Percentiles rank a stretch among this genome's conserved stretches.
Evolutionary conservation across 192 early-diverging fungal species (phyloP).

Genomic region (Rhizophagus clarus): DNA sequence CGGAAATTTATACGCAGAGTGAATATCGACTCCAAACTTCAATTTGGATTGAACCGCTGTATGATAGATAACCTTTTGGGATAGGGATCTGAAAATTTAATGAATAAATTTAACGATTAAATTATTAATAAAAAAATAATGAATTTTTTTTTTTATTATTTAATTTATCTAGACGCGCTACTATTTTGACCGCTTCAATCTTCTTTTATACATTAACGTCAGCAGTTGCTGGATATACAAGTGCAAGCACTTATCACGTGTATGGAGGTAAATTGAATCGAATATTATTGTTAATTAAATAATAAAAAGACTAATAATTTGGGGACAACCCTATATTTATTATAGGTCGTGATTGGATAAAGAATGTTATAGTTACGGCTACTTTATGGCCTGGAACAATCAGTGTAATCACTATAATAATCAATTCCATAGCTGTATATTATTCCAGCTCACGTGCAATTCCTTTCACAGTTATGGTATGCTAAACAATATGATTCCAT

Average conservation of each 20-base stretch:
- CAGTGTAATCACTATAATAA: constrained; percentile 49
- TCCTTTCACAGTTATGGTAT: constrained; percentile 72
- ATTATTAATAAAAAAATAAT: neutral
- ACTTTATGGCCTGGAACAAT: constrained; percentile 69
- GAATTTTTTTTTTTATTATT: neutral
- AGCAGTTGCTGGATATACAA: constrained; percentile 66
- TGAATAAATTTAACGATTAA: neutral
- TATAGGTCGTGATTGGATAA: constrained; percentile 67
- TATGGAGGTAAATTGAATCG: constrained; percentile 55
- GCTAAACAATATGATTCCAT: neutral
- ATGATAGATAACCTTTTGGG: neutral
- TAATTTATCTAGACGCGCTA: constrained; percentile 47
- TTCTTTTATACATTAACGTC: constrained; percentile 80
- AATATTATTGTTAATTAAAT: neutral
- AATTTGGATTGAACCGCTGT: constrained; percentile 10
- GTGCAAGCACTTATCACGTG: constrained; percentile 64
- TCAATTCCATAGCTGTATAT: constrained; percentile 75
- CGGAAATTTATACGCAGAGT: constrained; percentile 59
- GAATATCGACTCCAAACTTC: constrained; percentile 12
- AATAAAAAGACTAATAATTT: too few relatives aligned
- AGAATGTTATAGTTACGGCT: constrained; percentile 65
- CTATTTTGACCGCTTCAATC: constrained; percentile 76
- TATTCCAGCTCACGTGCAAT: constrained; percentile 77
- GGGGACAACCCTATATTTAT: neutral
- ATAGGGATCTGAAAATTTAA: neutral